Evolutionary conservation across 345 rosid genomes (phyloP).

Genomic region (Kernera saxatilis): DNA sequence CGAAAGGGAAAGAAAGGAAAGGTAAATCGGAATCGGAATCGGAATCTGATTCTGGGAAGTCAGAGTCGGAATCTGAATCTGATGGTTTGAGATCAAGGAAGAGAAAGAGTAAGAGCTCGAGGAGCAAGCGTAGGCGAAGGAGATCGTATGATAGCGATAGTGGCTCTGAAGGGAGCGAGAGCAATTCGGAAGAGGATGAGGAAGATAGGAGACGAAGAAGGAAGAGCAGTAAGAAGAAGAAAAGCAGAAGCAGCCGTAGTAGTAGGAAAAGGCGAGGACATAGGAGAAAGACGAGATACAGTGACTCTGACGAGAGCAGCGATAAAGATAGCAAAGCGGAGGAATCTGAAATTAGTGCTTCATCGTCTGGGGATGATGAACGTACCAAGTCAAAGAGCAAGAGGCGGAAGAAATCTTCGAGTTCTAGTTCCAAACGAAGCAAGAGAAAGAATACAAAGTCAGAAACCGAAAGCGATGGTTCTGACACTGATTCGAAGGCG

Average conservation of each 20-base stretch:
- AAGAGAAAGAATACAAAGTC: conserved; percentile 40
- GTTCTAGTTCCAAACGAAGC: conserved; percentile 31
- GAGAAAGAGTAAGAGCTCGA: conserved; percentile 34
- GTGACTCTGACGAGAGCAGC: conserved; percentile 40
- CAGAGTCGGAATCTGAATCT: conserved; percentile 42
- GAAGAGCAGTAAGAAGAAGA: conserved; percentile 30
- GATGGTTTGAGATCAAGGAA: conserved; percentile 40
- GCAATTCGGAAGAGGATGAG: conserved; percentile 41
- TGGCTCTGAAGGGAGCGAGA: conserved; percentile 45
- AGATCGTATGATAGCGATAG: conserved; percentile 30
- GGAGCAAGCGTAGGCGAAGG: conserved; percentile 25
- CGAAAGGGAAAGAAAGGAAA: conserved; percentile 31
- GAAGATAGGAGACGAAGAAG: conserved; percentile 37
- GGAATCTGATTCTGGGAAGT: conserved; percentile 39
- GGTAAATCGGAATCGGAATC: conserved; percentile 16
- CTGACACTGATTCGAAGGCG: conserved; percentile 39
- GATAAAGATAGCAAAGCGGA: conserved; percentile 36
- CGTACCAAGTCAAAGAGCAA: conserved; percentile 43
- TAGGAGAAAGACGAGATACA: conserved; percentile 32
- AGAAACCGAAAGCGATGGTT: conserved; percentile 38
- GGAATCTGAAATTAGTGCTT: conserved; percentile 30
- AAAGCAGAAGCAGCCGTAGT: conserved; percentile 33
- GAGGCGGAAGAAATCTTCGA: conserved; percentile 20
- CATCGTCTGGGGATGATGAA: conserved; percentile 40
- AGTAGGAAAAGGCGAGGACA: conserved; percentile 30